Percentiles rank a stretch among this genome's conserved stretches.
These are phyloP conservation scores for Lachancea lanzarotensis DNA, from an alignment of 805 yeast genomes.

Conservation along the genomic window DNA sequence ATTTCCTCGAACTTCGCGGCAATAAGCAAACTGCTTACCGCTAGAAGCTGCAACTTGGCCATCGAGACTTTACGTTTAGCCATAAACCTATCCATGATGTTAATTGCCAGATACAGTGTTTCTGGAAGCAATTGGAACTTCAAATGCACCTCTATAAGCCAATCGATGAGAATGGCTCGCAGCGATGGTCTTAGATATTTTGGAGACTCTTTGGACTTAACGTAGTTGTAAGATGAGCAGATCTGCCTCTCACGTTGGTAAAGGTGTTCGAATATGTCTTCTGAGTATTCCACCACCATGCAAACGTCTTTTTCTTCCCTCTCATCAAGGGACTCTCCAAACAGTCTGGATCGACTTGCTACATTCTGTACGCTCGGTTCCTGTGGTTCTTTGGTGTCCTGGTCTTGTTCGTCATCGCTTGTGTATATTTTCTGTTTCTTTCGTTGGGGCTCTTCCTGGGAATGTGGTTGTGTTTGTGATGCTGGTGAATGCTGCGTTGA, in stretches of 20 bases:
- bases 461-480: slow-evolving; percentile 1
- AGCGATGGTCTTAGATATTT: slow-evolving; percentile 68
- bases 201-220: slow-evolving; percentile 44
- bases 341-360: not conserved
- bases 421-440: slow-evolving; percentile 20
- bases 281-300: slow-evolving; percentile 86
- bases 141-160: slow-evolving; percentile 86
- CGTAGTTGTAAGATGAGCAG: slow-evolving; percentile 63
- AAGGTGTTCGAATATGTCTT: slow-evolving; percentile 75
- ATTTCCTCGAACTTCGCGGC: slow-evolving; percentile 95
- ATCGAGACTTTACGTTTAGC: slow-evolving; percentile 66
- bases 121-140: slow-evolving; percentile 80
- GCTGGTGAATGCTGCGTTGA: slow-evolving; percentile 1
- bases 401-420: slow-evolving; percentile 10
- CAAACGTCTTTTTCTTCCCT: slow-evolving; percentile 69
- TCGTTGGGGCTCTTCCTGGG: not conserved
- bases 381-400: not conserved
- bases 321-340: slow-evolving; percentile 58
- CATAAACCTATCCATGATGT: slow-evolving; percentile 83
- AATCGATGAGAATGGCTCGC: slow-evolving; percentile 85
- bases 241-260: slow-evolving; percentile 61
- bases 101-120: slow-evolving; percentile 74
- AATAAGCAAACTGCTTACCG: slow-evolving; percentile 77
- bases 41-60: slow-evolving; percentile 75
- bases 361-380: not conserved